phyloP scores from a whole-genome alignment of 768 basidiomycete genomes.

The Lyophyllum semitale region DNA sequence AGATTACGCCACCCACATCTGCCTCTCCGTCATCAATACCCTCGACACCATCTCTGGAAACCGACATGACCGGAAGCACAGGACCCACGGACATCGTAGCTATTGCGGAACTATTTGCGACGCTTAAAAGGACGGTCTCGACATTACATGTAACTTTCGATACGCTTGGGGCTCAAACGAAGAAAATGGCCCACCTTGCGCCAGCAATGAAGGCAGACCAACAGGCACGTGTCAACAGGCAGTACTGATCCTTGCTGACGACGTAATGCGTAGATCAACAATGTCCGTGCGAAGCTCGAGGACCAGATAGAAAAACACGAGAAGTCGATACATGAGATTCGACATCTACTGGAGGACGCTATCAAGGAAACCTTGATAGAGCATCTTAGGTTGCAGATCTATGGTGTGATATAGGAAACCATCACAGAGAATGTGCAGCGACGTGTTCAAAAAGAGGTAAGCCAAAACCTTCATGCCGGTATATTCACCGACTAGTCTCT shows the following conservation, averaged over 20 bases:
- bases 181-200: slow-evolving; percentile 42
- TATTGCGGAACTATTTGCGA: slow-evolving; percentile 44
- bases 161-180: slow-evolving; percentile 45
- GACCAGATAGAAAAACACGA: slow-evolving; percentile 41
- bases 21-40: background rate
- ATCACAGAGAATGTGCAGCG: slow-evolving; percentile 40
- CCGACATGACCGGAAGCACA: background rate
- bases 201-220: slow-evolving; percentile 45
- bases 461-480: background rate
- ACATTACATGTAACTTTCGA: slow-evolving; percentile 46
- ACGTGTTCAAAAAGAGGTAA: slow-evolving; percentile 45
- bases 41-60: background rate
- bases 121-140: slow-evolving; percentile 45
- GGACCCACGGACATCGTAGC: slow-evolving; percentile 40
- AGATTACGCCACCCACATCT: slow-evolving; percentile 7
- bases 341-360: slow-evolving; percentile 33
- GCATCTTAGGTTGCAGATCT: slow-evolving; percentile 37
- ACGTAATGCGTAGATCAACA: slow-evolving; percentile 36
- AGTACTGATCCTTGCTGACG: slow-evolving; percentile 7
- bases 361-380: slow-evolving; percentile 45
- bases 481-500: background rate
- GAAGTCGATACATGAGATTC: slow-evolving; percentile 35
- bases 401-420: slow-evolving; percentile 32
- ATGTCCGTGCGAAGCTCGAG: slow-evolving; percentile 37
- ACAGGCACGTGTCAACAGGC: slow-evolving; percentile 36